Base-by-base conservation (phyloP, 2,329 filamentous ascomycete species). In the Alternaria sp. region DNA sequence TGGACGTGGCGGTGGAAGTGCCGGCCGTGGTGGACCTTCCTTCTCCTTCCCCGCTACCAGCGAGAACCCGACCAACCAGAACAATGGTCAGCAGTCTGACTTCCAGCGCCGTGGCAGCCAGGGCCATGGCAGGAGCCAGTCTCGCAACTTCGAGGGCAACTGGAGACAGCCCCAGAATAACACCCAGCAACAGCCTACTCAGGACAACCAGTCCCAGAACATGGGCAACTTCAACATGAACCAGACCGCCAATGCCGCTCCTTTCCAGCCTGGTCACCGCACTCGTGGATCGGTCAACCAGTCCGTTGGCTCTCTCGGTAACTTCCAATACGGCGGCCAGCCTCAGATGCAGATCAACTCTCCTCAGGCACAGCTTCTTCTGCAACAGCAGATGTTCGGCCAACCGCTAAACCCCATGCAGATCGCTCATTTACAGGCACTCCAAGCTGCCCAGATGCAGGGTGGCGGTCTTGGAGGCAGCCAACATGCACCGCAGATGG, bases 91-190 rank as follows among this genome's bases (percentile, higher is more conserved):
- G 65, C 79, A 82, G 64, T 75, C 81, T 14, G 92, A 95, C 68
- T 91, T 93, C 75, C 85, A 88, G 69, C 90, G 92, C 63, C 91
- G 92, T 69, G 89, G 90, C 70, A 91, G 91, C 71, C 86, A 88
- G 67, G 90, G 92, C 57, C 95, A 99, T 77, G 89, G 87, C 65
- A 88, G 95, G 63, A 90, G 89, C 32, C 88, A 88, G 11, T 99
- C 95, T 24, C 89, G 95, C 65, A 99, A 98, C 81, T 98, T 98
- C 75, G 95, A 99, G 69, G 90, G 94, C 72, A 99, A 99, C 81
- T 99, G 95, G 95, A 91, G 95, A 72, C 96, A 93, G 74, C 94
- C 91, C 69, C 87, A 87, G 69, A 61, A 61, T 22, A 81, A 79
- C 52, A 82, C 28, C 58, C 68, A 69, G 69, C 85, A 85, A 72